Evolutionary conservation across 1,139 yeast genomes (phyloP).

Genomic region (Lodderomyces orthopsilosis): DNA sequence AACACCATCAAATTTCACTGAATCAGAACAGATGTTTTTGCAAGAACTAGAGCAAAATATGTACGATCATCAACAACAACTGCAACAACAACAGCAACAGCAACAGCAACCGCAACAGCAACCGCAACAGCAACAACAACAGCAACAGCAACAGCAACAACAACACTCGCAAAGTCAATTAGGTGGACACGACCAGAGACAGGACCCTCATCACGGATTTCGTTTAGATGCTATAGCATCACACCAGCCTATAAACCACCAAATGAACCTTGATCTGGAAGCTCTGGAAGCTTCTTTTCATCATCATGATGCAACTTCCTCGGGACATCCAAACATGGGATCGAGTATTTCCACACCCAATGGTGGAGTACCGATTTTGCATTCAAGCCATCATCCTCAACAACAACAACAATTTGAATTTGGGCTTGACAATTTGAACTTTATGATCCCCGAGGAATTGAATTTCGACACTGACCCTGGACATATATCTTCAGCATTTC

Average conservation of each 20-base stretch:
- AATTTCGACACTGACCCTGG: constrained; percentile 17
- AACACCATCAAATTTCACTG: constrained; percentile 16
- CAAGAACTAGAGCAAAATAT: constrained; percentile 26
- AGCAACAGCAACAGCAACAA: constrained; percentile 1
- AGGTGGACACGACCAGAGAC: constrained; percentile 12
- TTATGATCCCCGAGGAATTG: constrained; percentile 30
- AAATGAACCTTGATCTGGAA: not conserved
- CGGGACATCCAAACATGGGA: constrained; percentile 7
- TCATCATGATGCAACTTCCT: constrained; percentile 5
- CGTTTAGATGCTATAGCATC: constrained; percentile 7
- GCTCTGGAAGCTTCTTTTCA: not conserved
- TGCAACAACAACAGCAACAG: constrained; percentile 13
- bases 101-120: constrained; percentile 7
- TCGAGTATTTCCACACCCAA: constrained; percentile 14
- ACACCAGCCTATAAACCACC: constrained; percentile 6
- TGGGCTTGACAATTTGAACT: constrained; percentile 27
- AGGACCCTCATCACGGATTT: not conserved
- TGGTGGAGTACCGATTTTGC: constrained; percentile 11
- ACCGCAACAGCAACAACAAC: constrained; percentile 8
- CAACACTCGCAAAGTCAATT: constrained; percentile 4
- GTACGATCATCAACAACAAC: constrained; percentile 17
- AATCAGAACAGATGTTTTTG: constrained; percentile 24
- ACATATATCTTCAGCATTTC: constrained; percentile 32
- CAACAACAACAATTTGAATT: constrained; percentile 21
- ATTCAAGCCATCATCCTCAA: constrained; percentile 10